Base-by-base conservation (phyloP, 2,329 filamentous ascomycete species). In the Phaeosphaeria sp. region DNA sequence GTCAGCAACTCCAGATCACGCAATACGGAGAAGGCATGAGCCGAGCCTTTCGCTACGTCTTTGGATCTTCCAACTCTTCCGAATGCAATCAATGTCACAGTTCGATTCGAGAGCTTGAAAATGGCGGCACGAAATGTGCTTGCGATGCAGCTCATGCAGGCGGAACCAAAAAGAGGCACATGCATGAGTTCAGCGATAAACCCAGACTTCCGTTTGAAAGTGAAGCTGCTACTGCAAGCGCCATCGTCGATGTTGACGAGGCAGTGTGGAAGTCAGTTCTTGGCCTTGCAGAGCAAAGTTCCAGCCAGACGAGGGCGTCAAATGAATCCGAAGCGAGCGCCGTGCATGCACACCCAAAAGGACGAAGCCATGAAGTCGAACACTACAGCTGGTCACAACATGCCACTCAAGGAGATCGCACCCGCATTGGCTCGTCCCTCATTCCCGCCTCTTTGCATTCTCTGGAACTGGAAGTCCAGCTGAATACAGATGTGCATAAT, bases 391-490 rank as follows among this genome's bases (percentile, higher is more conserved):
- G 66, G 61, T 71, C 71, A 60, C 72, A 71, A 52, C 64, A 69
- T 64, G 66, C 67, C 22, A 69, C 66, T 23, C 56, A 63, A 52
- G 67, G 65, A 39, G 55, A 66, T 54, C 58, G 54, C 36, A 39
- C 15, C 71, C 65, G 17, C 50, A 54, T 52, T 54, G 62, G 59
- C 50, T 54, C 60, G 48, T 62, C 60, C 46, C 59, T 42, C 58
- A 48, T 61, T 39, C 71, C 68, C 56, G 59, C 67, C 46, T 71
- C 63, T 60, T 67, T 74, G 65, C 63, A 69, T 61, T 69, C 65
- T 17, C 49, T 66, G 17, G 59, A 51, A 42, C 61, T 46, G 41
- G 49, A 36, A 49, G 54, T 56, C 54, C 50, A 56, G 43, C 49
- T 36, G 44, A 21, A 10, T 22, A 42, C 36, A 23, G 17, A 39